phyloP scores from a whole-genome alignment of 2,329 filamentous ascomycete genomes.

The Exophiala oligosperma region DNA sequence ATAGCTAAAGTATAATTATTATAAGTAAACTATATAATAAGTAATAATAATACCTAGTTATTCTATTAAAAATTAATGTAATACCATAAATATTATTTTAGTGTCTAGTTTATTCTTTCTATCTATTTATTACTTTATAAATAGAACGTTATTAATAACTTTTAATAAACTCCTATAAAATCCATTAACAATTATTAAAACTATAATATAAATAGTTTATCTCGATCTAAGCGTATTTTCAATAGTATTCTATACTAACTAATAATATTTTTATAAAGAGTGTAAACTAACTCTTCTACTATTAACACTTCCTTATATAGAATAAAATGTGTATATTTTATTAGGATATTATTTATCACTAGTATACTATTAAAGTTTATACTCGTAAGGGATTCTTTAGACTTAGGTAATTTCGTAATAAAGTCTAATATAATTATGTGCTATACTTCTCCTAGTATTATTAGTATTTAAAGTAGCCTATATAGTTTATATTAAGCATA shows the following conservation, averaged over 20 bases:
- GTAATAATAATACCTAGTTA: conserved; percentile 11
- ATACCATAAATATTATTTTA: conserved; percentile 18
- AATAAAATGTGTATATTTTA: not conserved
- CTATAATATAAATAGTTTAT: not conserved
- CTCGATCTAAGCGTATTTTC: not conserved
- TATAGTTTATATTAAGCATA: conserved; percentile 14
- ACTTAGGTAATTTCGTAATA: conserved; percentile 8
- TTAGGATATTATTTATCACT: not conserved
- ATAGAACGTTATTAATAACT: conserved; percentile 16
- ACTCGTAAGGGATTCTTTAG: not conserved
- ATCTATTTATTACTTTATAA: conserved; percentile 17
- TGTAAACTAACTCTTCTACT: not conserved
- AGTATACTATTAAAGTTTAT: not conserved
- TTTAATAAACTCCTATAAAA: conserved; percentile 7
- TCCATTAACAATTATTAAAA: not conserved
- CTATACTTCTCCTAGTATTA: not conserved
- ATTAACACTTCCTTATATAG: not conserved
- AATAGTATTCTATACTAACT: not conserved
- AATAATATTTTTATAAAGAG: not conserved
- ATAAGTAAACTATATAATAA: conserved; percentile 3
- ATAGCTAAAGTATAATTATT: conserved; percentile 6
- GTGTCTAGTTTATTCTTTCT: conserved; percentile 22
- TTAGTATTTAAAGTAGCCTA: not conserved
- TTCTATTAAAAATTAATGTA: conserved; percentile 24
- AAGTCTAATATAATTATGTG: not conserved